phyloP scores from a whole-genome alignment of 2,329 filamentous ascomycete species.

The Talaromyces rugulosus region DNA sequence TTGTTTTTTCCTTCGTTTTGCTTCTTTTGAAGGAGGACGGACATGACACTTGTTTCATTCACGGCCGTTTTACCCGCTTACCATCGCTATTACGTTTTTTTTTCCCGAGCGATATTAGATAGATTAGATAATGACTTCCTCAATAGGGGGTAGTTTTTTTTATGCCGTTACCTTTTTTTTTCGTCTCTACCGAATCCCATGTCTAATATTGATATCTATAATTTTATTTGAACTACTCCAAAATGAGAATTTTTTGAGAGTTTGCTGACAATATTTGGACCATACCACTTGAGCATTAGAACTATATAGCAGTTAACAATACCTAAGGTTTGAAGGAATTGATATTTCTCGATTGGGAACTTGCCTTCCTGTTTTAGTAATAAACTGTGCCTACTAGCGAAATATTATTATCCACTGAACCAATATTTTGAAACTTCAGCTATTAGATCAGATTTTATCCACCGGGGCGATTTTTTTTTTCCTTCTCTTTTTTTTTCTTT shows the following conservation, averaged over 20 bases:
- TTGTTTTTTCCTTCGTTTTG: neutral
- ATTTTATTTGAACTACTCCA: neutral
- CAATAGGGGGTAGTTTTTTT: neutral
- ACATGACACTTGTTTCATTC: neutral
- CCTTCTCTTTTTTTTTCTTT: neutral
- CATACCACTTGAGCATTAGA: neutral
- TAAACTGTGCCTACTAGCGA: neutral
- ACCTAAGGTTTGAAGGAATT: neutral
- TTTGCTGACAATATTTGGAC: neutral
- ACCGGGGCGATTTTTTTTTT: neutral
- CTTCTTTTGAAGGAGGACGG: neutral
- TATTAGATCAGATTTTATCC: neutral
- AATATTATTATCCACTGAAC: neutral
- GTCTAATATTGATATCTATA: neutral
- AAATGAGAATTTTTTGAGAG: neutral
- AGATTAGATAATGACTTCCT: slow-evolving; percentile 3
- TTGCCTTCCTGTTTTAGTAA: neutral
- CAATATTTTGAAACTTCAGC: neutral
- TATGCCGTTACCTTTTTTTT: neutral
- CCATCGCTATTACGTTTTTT: neutral
- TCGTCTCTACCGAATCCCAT: neutral
- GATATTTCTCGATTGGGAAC: neutral
- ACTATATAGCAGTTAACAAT: neutral
- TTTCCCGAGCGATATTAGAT: neutral
- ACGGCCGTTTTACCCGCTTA: neutral